These are phyloP conservation scores for Fomitopsis schrenkii DNA, from an alignment of 1,284 basidiomycete species.

Conservation along the genomic window DNA sequence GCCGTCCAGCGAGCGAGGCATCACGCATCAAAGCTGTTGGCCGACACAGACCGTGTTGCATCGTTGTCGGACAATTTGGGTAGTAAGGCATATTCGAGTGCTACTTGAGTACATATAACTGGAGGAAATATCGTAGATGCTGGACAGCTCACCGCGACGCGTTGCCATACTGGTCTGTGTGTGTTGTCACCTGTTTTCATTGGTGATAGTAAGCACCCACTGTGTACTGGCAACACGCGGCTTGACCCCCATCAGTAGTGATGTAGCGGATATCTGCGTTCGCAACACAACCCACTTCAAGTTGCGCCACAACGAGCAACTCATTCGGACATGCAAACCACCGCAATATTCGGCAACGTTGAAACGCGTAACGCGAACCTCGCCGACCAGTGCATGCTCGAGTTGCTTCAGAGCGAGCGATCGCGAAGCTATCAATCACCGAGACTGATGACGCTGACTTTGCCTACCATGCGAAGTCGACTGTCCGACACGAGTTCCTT, in stretches of 20 bases:
- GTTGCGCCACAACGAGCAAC: constrained; percentile 19
- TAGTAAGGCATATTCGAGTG: too few relatives aligned
- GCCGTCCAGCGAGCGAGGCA: neutral
- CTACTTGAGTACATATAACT: too few relatives aligned
- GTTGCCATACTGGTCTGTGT: too few relatives aligned
- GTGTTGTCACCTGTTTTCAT: too few relatives aligned
- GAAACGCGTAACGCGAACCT: constrained; percentile 25
- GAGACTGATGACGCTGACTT: constrained; percentile 21
- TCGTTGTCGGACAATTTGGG: constrained; percentile 9
- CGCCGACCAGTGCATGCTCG: constrained; percentile 30
- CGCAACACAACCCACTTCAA: constrained; percentile 11
- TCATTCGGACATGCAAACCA: constrained; percentile 23
- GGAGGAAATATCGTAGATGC: too few relatives aligned
- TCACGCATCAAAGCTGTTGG: constrained; percentile 1
- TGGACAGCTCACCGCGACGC: too few relatives aligned
- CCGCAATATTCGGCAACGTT: constrained; percentile 25
- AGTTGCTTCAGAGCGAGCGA: constrained; percentile 21
- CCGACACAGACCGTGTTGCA: constrained; percentile 1
- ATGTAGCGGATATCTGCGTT: constrained; percentile 20
- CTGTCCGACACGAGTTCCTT: constrained; percentile 19
- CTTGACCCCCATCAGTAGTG: constrained; percentile 18
- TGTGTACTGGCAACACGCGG: constrained; percentile 9
- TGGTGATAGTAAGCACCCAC: too few relatives aligned
- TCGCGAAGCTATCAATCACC: constrained; percentile 13
- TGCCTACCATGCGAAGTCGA: constrained; percentile 16